Evolutionary conservation across 352 stramenopile genomes (phyloP), one percentile per base, ranked within the genome.

Genomic region (Phytophthora ohioensis): DNA sequence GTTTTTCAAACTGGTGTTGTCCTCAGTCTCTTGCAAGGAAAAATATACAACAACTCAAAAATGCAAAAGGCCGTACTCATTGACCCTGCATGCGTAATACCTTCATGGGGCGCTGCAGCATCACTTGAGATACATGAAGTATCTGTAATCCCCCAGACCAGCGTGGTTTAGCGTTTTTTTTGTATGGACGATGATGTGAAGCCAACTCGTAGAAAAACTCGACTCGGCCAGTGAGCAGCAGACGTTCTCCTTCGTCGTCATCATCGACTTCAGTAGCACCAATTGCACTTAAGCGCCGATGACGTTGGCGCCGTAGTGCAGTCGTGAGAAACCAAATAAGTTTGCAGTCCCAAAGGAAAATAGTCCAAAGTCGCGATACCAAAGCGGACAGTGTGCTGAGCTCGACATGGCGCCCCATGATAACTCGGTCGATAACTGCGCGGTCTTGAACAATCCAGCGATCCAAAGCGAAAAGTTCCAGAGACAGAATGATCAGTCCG

Each of bases 391-490:
- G 9, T 1, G 55, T 69, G 5, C 43, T 70, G 17, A 78, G 27
- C 8, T 48, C 27, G 1, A 78, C 36, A 4, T 56, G 36, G 1
- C n/a, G 71, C 0, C 65, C 66, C 2, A 61, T 27, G 6, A 78
- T 51, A 15, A 65, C 45, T 1, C 15, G 47, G 27, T 71, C 49
- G 8, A 76, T 27, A 31, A 73, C 32, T 27, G 42, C 34, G n/a
- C 38, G 31, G 10, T 66, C 48, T 1, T 57, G 53, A 2, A 75
- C 41, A 5, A 58, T 64, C 68, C 57, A 67, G 9, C 45, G 55
- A 32, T 78, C 43, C 15, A 67, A 62, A 39, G 30, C 68, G 56
- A 82, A 70, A 17, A 82, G 39, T 13, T 80, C 61, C n/a, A 82
- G 13, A 1, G 43, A 74, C 15, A 74, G 34, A 52, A 80, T 46